Conservation (phyloP, 441 rosid species). For the Flueggea neowawraea region DNA sequence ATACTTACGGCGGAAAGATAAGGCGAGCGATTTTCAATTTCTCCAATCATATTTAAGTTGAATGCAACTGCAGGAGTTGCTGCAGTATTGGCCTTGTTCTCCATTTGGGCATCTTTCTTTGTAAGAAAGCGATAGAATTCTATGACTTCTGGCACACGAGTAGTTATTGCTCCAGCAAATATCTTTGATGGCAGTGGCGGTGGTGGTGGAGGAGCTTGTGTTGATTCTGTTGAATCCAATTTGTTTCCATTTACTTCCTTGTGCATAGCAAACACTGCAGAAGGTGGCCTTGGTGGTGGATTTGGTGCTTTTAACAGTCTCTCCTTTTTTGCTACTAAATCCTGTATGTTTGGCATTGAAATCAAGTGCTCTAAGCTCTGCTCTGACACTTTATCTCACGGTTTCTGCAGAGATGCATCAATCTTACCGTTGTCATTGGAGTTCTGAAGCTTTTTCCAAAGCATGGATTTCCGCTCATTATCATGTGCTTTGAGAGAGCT, state of each 20-base stretch:
- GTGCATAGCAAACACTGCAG: constrained; percentile 6
- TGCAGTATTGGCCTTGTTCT: constrained; percentile 36
- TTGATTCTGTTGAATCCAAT: constrained; percentile 5
- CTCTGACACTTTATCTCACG: constrained; percentile 31
- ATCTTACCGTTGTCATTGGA: constrained; percentile 36
- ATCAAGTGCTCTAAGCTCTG: constrained; percentile 23
- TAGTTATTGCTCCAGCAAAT: constrained; percentile 42
- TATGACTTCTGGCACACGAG: constrained; percentile 78
- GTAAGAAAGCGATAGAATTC: constrained; percentile 84
- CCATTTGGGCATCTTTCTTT: constrained; percentile 47
- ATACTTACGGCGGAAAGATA: constrained; percentile 87
- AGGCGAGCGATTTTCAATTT: constrained; percentile 87
- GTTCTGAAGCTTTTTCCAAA: constrained; percentile 92
- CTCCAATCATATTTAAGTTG: constrained; percentile 82
- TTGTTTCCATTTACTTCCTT: constrained; percentile 23
- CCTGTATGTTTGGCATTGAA: constrained; percentile 28
- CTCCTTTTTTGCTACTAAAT: constrained; percentile 26
- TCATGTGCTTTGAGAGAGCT: constrained; percentile 77
- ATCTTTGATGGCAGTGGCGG: constrained; percentile 67
- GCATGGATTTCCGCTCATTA: constrained; percentile 81
- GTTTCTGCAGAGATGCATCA: constrained; percentile 41
- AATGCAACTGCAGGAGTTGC: constrained; percentile 38
- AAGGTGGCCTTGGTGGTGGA: constrained; percentile 32
- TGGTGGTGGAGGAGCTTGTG: constrained; percentile 36
- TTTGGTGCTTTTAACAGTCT: constrained; percentile 24